Evolutionary conservation across 1,284 basidiomycete species (phyloP).

Genomic region (Sparassis latifolia): DNA sequence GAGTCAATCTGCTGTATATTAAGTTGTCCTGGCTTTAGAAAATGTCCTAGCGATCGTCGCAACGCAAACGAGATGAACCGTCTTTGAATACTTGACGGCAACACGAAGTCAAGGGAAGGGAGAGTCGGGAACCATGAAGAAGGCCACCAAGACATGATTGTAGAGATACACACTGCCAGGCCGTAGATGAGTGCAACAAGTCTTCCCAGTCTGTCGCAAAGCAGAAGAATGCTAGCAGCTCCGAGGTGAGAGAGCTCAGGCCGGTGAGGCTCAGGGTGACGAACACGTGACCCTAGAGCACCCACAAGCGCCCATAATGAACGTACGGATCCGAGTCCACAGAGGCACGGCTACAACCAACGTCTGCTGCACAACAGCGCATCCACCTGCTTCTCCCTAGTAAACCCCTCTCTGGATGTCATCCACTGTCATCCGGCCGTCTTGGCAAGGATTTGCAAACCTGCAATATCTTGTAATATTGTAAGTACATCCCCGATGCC

Average conservation of each 20-base stretch:
- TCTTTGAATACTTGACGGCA: constrained; percentile 82
- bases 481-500: constrained; percentile 1
- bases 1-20: constrained; percentile 86
- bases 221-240: too few species aligned
- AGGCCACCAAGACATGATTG: constrained; percentile 28
- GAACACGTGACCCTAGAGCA: too few species aligned
- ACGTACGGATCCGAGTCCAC: too few species aligned
- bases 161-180: too few species aligned
- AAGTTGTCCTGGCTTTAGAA: constrained; percentile 84
- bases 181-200: too few species aligned
- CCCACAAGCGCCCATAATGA: too few species aligned
- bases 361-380: not conserved
- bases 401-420: not conserved
- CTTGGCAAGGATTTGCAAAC: not conserved
- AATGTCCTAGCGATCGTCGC: constrained; percentile 77
- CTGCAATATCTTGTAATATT: constrained; percentile 2
- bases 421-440: not conserved
- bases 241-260: too few species aligned
- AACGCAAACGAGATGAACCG: constrained; percentile 88
- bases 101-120: constrained; percentile 58
- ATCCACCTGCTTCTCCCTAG: not conserved
- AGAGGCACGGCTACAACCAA: too few species aligned
- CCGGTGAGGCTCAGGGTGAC: too few species aligned
- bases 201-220: too few species aligned
- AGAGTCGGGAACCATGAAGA: constrained; percentile 54